These are phyloP conservation scores for Apophysomyces sp. DNA, from an alignment of 371 early-diverging fungal genomes.

Conservation along the genomic window DNA sequence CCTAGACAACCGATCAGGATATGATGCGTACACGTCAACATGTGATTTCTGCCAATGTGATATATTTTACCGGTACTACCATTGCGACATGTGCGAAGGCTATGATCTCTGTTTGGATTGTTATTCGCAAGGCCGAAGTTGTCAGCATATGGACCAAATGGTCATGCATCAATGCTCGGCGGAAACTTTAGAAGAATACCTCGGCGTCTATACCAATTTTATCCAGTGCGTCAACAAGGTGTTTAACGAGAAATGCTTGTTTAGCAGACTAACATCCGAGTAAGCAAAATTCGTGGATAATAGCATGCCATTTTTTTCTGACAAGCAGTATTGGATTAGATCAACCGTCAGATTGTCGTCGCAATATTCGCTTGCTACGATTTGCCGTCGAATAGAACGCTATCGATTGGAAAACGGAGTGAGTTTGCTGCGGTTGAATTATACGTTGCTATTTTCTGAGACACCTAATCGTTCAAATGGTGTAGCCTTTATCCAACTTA, in stretches of 20 bases:
- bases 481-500: conserved; percentile 11
- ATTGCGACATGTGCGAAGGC: conserved; percentile 23
- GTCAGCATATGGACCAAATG: conserved; percentile 23
- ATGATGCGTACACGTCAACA: conserved; percentile 11
- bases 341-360: background rate
- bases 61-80: conserved; percentile 33
- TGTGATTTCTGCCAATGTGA: conserved; percentile 44
- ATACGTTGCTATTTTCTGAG: too few species aligned
- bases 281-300: background rate
- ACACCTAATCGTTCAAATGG: background rate
- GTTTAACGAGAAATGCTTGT: background rate
- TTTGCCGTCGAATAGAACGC: conserved; percentile 26
- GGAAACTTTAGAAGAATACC: background rate
- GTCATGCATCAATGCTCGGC: conserved; percentile 18
- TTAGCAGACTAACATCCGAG: background rate
- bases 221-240: conserved; percentile 10
- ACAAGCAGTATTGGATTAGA: background rate
- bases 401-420: conserved; percentile 15
- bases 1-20: background rate
- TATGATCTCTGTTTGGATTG: conserved; percentile 37
- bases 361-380: conserved; percentile 17
- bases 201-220: conserved; percentile 10
- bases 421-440: background rate
- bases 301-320: background rate
- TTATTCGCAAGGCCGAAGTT: conserved; percentile 31